Conservation (phyloP, 352 stramenopile genomes). For the Vaucheria bursata region DNA sequence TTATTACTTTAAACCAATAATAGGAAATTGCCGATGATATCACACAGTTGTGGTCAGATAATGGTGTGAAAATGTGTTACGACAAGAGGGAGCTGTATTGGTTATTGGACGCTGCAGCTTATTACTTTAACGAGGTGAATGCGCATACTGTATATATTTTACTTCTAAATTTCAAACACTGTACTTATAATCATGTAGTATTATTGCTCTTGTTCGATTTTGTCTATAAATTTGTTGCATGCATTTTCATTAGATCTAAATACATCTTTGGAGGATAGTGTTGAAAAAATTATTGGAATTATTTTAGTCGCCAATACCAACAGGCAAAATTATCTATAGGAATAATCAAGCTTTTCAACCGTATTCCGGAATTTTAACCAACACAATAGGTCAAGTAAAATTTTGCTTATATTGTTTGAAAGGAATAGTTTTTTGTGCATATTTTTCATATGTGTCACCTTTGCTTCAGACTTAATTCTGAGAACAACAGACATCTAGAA, state of each 20-base stretch:
- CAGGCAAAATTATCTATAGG: too few species aligned
- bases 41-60: constrained; percentile 32
- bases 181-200: neutral
- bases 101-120: constrained; percentile 46
- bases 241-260: neutral
- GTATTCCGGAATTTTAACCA: too few species aligned
- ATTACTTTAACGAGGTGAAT: constrained; percentile 50
- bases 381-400: too few species aligned
- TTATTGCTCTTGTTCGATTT: constrained; percentile 45
- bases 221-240: constrained; percentile 45
- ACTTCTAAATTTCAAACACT: neutral
- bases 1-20: too few species aligned
- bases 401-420: too few species aligned
- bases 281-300: neutral
- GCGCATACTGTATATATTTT: neutral
- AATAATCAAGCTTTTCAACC: too few species aligned
- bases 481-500: too few species aligned
- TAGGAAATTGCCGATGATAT: constrained; percentile 42
- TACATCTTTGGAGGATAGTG: neutral
- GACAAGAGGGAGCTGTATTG: constrained; percentile 41
- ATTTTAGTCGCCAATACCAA: neutral
- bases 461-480: too few species aligned
- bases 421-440: too few species aligned
- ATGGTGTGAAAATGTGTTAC: constrained; percentile 30
- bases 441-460: too few species aligned